phyloP scores from a whole-genome alignment of 139 green algal species.

The Parachlorella kessleri region DNA sequence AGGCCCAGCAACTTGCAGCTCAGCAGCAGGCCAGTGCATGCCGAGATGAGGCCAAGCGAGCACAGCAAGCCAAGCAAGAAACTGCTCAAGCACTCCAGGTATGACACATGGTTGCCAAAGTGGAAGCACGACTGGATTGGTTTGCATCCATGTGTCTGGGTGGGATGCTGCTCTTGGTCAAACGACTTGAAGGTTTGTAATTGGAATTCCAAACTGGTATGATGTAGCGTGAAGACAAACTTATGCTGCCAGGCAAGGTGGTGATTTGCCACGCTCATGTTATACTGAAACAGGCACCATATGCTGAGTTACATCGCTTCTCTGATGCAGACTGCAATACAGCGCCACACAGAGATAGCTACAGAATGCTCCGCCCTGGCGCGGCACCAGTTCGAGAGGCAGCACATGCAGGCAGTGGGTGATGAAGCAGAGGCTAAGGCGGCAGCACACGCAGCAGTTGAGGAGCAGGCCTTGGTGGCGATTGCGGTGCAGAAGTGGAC shows the following conservation, averaged over 20 bases:
- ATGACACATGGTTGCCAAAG: too few species aligned
- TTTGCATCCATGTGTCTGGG: too few species aligned
- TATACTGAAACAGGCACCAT: too few species aligned
- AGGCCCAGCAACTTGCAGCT: neutral
- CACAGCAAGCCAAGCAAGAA: neutral
- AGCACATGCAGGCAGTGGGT: neutral
- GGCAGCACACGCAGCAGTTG: neutral
- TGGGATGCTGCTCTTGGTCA: too few species aligned
- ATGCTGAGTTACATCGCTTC: too few species aligned
- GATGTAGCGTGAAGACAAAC: too few species aligned
- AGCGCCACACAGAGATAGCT: neutral
- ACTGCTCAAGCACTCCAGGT: neutral
- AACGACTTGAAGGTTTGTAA: too few species aligned
- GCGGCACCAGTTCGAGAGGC: slow-evolving; percentile 6
- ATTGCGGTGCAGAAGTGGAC: slow-evolving; percentile 16
- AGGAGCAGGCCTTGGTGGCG: neutral
- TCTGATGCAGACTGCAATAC: slow-evolving; percentile 12
- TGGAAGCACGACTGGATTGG: too few species aligned
- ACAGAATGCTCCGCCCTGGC: neutral
- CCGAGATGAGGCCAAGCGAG: neutral
- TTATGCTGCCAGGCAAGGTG: too few species aligned
- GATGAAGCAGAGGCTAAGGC: slow-evolving; percentile 2
- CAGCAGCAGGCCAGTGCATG: neutral
- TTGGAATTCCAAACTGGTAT: too few species aligned
- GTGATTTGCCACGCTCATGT: too few species aligned